Base-by-base conservation (phyloP, 768 basidiomycete species). In the Phaeotremella fagi region DNA sequence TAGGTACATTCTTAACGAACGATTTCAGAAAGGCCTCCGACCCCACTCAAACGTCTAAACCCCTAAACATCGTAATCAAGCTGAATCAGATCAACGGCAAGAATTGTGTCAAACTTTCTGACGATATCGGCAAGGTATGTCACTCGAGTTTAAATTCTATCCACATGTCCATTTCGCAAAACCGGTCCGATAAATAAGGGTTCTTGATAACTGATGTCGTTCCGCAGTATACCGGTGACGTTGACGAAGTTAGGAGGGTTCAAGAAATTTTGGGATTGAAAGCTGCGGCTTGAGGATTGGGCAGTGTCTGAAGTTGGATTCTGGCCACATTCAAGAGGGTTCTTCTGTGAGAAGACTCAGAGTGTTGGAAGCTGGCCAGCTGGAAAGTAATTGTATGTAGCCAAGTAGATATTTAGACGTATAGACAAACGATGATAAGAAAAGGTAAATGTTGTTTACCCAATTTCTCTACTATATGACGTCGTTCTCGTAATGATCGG, bases 1-100 rank as follows among this genome's bases (percentile, higher is more conserved):
- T 98, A 38, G 95, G 95, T 0, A 99, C 95, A 0, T 85, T 80
- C 71, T 74, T 97, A 7, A 90, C 90, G 15, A 97, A 95, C 67
- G 91, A 95, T 74, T 95, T 92, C 76, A 36, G 45, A 1, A 54
- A 59, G 23, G 63, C 77, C 64, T 41, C 68, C 57, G 71, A 80
- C 76, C 50, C 61, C 3, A 27, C 18, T 0, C 42, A 61, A 52
- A 47, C 31, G 0, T 70, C 66, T 1, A 66, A 66, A 50, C 68
- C 74, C 52, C 68, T 95, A 58, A 95, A 94, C 68, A 97, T 98
- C 69, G 94, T 99, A 45, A 91, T 97, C 76, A 97, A 97, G 68
- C 78, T 99, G 7, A 80, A 82, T 33, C 80, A 82, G 41, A 84
- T 95, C 12, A 78, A 88, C 64, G 81, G 80, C 9, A 78, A 78